Base-by-base conservation (phyloP, 352 stramenopile genomes). In the Pythium sukuiense region DNA sequence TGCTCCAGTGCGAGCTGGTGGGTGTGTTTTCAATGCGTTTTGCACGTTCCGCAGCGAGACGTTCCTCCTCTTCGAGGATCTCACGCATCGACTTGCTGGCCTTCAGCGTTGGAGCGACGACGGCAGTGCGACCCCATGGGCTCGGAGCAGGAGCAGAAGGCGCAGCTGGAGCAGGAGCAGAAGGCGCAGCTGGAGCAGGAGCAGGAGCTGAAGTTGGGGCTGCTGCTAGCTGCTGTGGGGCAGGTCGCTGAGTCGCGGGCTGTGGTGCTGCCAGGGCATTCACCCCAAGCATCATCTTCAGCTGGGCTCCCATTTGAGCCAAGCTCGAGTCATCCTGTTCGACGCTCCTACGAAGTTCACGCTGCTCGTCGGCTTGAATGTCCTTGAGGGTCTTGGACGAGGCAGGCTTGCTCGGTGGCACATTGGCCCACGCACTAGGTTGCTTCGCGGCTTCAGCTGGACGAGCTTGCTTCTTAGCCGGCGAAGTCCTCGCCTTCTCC, bases 271-370 rank as follows among this genome's bases (percentile, higher is more conserved):
- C 53, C 9, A 27, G 9, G 0, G 30, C 69, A 41, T 83, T 76
- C 27, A 95, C 86, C 24, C 87, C 87, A 6, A 96, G 76, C 87
- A 96, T 96, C 81, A 93, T 92, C 72, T 96, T 96, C 29, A 96
- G 68, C 55, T 96, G 84, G 13, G 77, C 81, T 33, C 85, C 87
- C 87, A 96, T 96, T 33, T 94, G 79, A 18, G 80, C 83, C 2
- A 96, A 71, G 61, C 91, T 82, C 4, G 71, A 45, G 14, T 68
- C 63, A 7, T 69, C 61, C 20, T 85, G 67, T 18, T 71, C 66
- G 63, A 87, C 79, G 55, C 81, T 77, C 65, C 76, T 77, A 18
- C 86, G 81, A 65, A 89, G 69, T 52, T 86, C 81, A 37, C 83
- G 80, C 33, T 92, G 82, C 55, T 94, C 83, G 72, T 94, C 83